Evolutionary conservation across 2,329 filamentous ascomycete species (phyloP).

Genomic region (Colletotrichum limetticola): DNA sequence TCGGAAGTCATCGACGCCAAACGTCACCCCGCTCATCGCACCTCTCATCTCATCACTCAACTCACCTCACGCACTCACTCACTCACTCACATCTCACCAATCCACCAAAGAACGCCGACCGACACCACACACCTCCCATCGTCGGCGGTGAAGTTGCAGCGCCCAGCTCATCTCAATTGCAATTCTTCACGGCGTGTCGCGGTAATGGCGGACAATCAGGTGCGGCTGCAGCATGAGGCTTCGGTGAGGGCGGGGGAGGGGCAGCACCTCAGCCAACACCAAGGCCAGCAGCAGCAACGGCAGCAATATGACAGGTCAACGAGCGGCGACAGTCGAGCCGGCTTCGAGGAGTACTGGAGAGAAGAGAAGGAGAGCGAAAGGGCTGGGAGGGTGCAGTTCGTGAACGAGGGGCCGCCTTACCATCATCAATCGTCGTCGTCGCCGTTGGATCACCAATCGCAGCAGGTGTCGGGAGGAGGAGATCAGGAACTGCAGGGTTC

Average conservation of each 20-base stretch:
- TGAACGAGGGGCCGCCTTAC: slow-evolving; percentile 42
- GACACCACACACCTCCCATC: not conserved
- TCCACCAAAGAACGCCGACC: not conserved
- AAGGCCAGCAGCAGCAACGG: not conserved
- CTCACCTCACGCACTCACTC: too few species aligned
- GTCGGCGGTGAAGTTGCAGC: not conserved
- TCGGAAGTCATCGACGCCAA: not conserved
- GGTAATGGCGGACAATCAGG: slow-evolving; percentile 24
- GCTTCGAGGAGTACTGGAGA: slow-evolving; percentile 61
- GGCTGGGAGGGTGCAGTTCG: slow-evolving; percentile 48
- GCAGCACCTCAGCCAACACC: not conserved
- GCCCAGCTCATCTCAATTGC: not conserved
- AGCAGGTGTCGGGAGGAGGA: not conserved
- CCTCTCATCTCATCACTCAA: too few species aligned
- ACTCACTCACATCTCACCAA: not conserved
- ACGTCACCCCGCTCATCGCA: not conserved
- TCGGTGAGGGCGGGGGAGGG: slow-evolving; percentile 6
- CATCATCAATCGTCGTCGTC: slow-evolving; percentile 28
- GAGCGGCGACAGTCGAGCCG: slow-evolving; percentile 46
- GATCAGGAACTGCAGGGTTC: slow-evolving; percentile 15
- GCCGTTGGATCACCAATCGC: not conserved
- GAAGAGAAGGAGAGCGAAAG: slow-evolving; percentile 51
- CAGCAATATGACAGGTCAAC: slow-evolving; percentile 6
- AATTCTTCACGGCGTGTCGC: not conserved
- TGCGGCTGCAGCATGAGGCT: slow-evolving; percentile 15